These are phyloP conservation scores for Davidsoniella virescens DNA, from an alignment of 2,329 filamentous ascomycete genomes.

Conservation along the genomic window DNA sequence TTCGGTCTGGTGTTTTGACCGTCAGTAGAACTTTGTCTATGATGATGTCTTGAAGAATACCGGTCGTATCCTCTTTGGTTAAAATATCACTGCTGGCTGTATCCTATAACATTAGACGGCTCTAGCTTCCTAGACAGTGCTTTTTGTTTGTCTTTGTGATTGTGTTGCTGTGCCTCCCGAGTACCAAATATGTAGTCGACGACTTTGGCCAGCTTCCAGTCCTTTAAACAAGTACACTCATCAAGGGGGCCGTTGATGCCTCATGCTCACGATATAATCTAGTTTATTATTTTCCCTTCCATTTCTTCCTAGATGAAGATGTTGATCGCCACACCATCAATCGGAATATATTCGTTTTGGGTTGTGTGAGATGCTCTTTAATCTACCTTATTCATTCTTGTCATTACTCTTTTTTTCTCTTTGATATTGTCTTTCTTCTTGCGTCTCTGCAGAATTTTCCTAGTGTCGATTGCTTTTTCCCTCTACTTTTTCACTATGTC, in stretches of 20 bases:
- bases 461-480: not conserved
- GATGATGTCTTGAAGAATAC: too few species aligned
- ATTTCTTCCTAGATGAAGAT: too few species aligned
- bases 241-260: not conserved
- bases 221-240: not conserved
- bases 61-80: too few species aligned
- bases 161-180: not conserved
- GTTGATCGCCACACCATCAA: too few species aligned
- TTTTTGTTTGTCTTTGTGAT: not conserved
- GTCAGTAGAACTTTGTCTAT: too few species aligned
- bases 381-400: conserved; percentile 1
- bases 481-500: conserved; percentile 17
- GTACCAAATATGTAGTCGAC: not conserved
- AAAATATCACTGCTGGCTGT: too few species aligned
- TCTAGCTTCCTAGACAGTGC: too few species aligned
- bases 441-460: not conserved
- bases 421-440: not conserved
- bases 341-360: too few species aligned
- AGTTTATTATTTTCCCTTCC: too few species aligned
- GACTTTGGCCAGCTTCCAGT: not conserved
- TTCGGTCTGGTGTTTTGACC: too few species aligned
- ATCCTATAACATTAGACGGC: too few species aligned
- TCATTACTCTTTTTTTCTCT: not conserved
- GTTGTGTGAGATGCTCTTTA: not conserved
- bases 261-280: not conserved